phyloP scores from a whole-genome alignment of 441 rosid genomes.

The Gossypium schwendimanii region DNA sequence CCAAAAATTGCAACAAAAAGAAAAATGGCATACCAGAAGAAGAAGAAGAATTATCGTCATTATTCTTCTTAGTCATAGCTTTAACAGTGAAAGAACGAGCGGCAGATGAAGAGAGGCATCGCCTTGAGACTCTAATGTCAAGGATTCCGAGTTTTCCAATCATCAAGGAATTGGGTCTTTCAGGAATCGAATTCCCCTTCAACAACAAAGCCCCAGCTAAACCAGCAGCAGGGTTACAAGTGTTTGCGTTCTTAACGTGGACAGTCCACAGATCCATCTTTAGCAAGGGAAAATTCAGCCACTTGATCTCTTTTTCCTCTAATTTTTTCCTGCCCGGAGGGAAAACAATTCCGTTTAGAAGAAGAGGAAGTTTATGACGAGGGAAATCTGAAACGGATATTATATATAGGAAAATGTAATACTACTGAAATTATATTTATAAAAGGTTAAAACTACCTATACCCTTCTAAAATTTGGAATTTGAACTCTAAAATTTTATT shows the following conservation, averaged over 20 bases:
- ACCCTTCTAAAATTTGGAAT: too few species aligned
- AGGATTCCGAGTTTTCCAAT: constrained; percentile 27
- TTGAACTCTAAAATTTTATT: too few species aligned
- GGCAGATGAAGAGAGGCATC: constrained; percentile 25
- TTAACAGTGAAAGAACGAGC: constrained; percentile 35
- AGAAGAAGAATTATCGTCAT: constrained; percentile 36
- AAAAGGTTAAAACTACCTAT: too few species aligned
- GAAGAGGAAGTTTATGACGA: constrained; percentile 12
- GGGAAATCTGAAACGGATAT: neutral
- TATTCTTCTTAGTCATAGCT: constrained; percentile 69
- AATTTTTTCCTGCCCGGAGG: neutral
- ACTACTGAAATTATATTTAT: too few species aligned
- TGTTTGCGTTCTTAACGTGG: constrained; percentile 37
- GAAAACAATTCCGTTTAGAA: constrained; percentile 13
- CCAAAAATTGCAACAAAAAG: neutral
- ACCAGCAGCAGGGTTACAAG: neutral
- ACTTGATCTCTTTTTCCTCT: neutral
- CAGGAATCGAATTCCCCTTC: constrained; percentile 26
- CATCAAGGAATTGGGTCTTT: constrained; percentile 26
- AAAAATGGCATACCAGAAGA: constrained; percentile 23
- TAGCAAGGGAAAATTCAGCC: neutral
- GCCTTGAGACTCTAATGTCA: constrained; percentile 39
- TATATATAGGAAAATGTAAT: neutral
- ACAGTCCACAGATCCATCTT: constrained; percentile 60
- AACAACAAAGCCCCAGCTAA: constrained; percentile 25